Percentiles rank a stretch among this genome's conserved stretches.
Conservation (phyloP, 768 basidiomycete species). For the Amylocystis lapponica region DNA sequence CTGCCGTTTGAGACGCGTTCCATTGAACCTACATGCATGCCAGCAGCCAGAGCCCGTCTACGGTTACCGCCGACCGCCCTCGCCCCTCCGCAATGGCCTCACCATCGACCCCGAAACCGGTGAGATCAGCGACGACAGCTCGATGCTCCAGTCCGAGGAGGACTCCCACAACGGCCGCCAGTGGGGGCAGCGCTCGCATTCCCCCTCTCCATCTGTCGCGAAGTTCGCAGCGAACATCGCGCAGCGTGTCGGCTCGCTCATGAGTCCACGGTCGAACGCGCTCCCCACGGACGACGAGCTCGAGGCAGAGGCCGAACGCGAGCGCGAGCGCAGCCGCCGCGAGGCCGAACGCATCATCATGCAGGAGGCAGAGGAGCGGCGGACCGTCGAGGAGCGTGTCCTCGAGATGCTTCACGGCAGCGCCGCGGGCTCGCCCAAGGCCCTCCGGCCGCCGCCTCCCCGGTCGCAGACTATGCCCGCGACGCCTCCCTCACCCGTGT, state of each 20-base stretch:
- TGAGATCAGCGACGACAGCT: conserved; percentile 26
- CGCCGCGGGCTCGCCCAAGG: conserved; percentile 24
- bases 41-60: conserved; percentile 41
- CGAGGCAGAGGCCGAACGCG: conserved; percentile 73
- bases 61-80: conserved; percentile 50
- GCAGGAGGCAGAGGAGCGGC: conserved; percentile 55
- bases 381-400: conserved; percentile 64
- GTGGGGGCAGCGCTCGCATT: conserved; percentile 45
- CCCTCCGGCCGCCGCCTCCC: conserved; percentile 51
- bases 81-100: conserved; percentile 65
- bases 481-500: conserved; percentile 33
- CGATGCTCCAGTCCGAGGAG: conserved; percentile 26
- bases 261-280: conserved; percentile 25
- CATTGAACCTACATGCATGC: conserved; percentile 4
- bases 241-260: conserved; percentile 63
- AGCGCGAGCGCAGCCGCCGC: conserved; percentile 67
- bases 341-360: conserved; percentile 77
- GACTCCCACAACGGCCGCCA: conserved; percentile 40
- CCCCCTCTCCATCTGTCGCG: conserved; percentile 66
- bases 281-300: conserved; percentile 71
- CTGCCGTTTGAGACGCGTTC: conserved; percentile 6
- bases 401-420: conserved; percentile 59
- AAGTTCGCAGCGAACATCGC: conserved; percentile 71
- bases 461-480: conserved; percentile 41
- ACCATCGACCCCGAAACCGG: conserved; percentile 53